Evolutionary conservation across 495 filamentous ascomycete species (phyloP).

Genomic region (Penicillium arizonense): DNA sequence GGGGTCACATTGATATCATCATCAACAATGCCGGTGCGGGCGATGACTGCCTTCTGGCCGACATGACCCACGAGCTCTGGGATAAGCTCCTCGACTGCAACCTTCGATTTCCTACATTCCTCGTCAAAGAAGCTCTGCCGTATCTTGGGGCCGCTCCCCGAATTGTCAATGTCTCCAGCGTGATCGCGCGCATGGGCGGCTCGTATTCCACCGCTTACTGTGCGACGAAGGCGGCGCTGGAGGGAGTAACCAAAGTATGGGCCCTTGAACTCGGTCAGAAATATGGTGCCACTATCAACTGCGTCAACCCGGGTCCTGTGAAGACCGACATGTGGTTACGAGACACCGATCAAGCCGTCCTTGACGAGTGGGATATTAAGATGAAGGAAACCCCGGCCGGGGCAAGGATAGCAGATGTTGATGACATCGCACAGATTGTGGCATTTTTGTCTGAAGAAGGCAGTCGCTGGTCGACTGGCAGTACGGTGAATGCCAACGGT

Average conservation of each 20-base stretch:
- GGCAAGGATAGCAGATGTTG: conserved; percentile 48
- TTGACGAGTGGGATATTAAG: conserved; percentile 27
- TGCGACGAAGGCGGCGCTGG: conserved; percentile 48
- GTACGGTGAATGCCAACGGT: conserved; percentile 56
- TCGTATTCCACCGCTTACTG: conserved; percentile 33
- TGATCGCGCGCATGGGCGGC: conserved; percentile 43
- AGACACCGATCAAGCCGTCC: conserved; percentile 28
- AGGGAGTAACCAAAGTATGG: conserved; percentile 41
- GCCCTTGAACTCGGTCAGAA: conserved; percentile 40
- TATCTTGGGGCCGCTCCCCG: conserved; percentile 45
- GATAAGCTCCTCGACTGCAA: conserved; percentile 20
- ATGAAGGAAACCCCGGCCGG: conserved; percentile 38
- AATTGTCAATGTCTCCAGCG: conserved; percentile 55
- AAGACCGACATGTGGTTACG: conserved; percentile 35
- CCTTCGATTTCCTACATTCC: conserved; percentile 36
- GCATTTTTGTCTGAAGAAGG: conserved; percentile 49
- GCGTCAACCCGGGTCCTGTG: conserved; percentile 42
- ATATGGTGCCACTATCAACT: conserved; percentile 43
- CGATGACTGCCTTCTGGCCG: neutral
- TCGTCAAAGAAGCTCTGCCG: conserved; percentile 46
- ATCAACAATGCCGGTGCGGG: conserved; percentile 22
- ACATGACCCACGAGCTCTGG: neutral
- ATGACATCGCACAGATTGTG: conserved; percentile 58
- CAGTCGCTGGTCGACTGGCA: conserved; percentile 58
- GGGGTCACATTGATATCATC: conserved; percentile 26